Percentiles rank a stretch among this genome's conserved stretches.
These are phyloP conservation scores for Trifolium fragiferum DNA, from an alignment of 306 rosid genomes.

Conservation along the genomic window DNA sequence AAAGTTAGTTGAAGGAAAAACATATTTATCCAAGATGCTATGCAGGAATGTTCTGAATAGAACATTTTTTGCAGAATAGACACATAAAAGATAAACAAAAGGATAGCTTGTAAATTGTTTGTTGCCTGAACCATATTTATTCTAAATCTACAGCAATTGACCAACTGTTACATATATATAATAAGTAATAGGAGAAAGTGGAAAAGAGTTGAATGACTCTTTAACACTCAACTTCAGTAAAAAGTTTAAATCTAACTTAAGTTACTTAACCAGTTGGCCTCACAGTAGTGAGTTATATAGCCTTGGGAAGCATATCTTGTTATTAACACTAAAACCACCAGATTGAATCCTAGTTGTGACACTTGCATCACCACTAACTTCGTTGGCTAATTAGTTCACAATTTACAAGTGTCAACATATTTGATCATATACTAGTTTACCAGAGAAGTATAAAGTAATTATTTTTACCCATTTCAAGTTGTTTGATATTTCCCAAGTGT, in stretches of 20 bases:
- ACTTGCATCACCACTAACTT: not conserved
- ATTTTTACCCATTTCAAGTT: not conserved
- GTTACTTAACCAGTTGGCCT: slow-evolving; percentile 60
- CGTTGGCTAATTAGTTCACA: not conserved
- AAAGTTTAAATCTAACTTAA: slow-evolving; percentile 59
- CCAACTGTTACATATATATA: slow-evolving; percentile 21
- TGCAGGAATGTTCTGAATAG: not conserved
- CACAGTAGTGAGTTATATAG: slow-evolving; percentile 82
- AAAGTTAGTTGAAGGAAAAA: slow-evolving; percentile 20
- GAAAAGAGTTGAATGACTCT: not conserved
- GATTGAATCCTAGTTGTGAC: not conserved
- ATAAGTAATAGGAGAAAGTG: not conserved
- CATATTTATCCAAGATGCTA: not conserved
- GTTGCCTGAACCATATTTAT: slow-evolving; percentile 70
- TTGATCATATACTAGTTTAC: not conserved
- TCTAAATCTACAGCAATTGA: slow-evolving; percentile 63
- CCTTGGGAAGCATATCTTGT: slow-evolving; percentile 92
- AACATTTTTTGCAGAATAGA: not conserved
- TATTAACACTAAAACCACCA: not conserved
- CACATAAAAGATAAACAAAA: slow-evolving; percentile 18
- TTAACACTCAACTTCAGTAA: not conserved
- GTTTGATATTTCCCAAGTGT: not conserved
- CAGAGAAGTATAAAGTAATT: not conserved
- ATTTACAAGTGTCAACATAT: not conserved
- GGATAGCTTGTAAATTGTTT: slow-evolving; percentile 65